These are phyloP conservation scores for Geotrichum macrosporum DNA, from an alignment of 1,139 yeast genomes.

Conservation along the genomic window DNA sequence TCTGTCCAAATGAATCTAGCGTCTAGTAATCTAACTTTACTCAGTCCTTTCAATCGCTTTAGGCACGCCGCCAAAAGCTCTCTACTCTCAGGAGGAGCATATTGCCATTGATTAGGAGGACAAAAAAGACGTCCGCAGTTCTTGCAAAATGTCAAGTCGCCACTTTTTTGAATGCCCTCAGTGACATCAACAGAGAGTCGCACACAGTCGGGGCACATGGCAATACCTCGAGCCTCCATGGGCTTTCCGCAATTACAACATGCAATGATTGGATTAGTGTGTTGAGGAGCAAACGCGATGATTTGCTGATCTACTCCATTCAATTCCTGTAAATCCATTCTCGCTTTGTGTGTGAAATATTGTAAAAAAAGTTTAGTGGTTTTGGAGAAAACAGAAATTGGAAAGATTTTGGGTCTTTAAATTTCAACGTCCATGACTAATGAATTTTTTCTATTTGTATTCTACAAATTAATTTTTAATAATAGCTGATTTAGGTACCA, in stretches of 20 bases:
- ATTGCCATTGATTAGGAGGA: constrained; percentile 92
- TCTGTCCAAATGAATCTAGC: constrained; percentile 98
- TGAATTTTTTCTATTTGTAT: background rate
- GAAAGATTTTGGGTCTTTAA: too few relatives aligned
- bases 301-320: constrained; percentile 16
- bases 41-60: constrained; percentile 81
- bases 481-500: constrained; percentile 24
- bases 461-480: constrained; percentile 3
- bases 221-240: constrained; percentile 84
- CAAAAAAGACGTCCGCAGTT: constrained; percentile 91
- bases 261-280: constrained; percentile 72
- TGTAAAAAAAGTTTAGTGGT: background rate
- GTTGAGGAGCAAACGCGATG: constrained; percentile 35
- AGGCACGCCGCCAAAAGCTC: constrained; percentile 88
- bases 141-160: constrained; percentile 87
- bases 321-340: constrained; percentile 11
- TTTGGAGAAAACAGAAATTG: background rate
- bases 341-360: background rate
- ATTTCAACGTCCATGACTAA: too few relatives aligned
- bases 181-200: constrained; percentile 91
- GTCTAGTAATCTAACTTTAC: constrained; percentile 80
- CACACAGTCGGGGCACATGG: constrained; percentile 97
- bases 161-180: constrained; percentile 89
- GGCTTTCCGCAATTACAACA: constrained; percentile 99
- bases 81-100: constrained; percentile 86